phyloP scores from a whole-genome alignment of 1,284 basidiomycete species.

The Cutaneotrichosporon spelunceum region DNA sequence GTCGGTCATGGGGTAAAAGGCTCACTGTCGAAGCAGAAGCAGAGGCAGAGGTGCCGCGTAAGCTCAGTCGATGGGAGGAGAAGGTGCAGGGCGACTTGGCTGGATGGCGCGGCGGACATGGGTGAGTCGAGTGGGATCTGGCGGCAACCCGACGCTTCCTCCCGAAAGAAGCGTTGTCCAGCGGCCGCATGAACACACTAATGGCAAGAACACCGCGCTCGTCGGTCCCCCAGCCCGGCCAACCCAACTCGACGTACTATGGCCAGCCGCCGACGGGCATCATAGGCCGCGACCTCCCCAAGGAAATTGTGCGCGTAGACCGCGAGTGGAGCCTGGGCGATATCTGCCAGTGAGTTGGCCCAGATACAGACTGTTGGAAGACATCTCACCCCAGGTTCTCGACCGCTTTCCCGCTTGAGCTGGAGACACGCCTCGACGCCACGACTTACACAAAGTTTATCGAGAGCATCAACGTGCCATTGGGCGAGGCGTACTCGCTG shows the following conservation, averaged over 20 bases:
- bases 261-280: slow-evolving; percentile 37
- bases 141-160: not conserved
- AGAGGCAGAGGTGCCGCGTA: slow-evolving; percentile 11
- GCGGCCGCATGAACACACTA: not conserved
- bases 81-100: slow-evolving; percentile 40
- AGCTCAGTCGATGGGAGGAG: slow-evolving; percentile 29
- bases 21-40: slow-evolving; percentile 1
- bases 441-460: slow-evolving; percentile 46
- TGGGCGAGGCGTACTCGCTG: slow-evolving; percentile 51
- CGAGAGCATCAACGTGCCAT: slow-evolving; percentile 47
- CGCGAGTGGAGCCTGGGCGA: slow-evolving; percentile 53
- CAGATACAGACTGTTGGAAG: not conserved
- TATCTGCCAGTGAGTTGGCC: slow-evolving; percentile 46
- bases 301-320: slow-evolving; percentile 52
- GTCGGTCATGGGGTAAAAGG: not conserved
- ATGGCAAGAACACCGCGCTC: slow-evolving; percentile 28
- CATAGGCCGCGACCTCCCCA: slow-evolving; percentile 46
- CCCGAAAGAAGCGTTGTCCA: too few relatives aligned
- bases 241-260: slow-evolving; percentile 32
- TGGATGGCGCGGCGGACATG: slow-evolving; percentile 46
- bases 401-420: slow-evolving; percentile 51
- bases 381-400: slow-evolving; percentile 44
- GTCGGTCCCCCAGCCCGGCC: slow-evolving; percentile 28
- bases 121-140: slow-evolving; percentile 30
- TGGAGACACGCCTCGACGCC: slow-evolving; percentile 50